Base-by-base conservation (phyloP, 2,329 filamentous ascomycete species). In the Elsinoe batatas region DNA sequence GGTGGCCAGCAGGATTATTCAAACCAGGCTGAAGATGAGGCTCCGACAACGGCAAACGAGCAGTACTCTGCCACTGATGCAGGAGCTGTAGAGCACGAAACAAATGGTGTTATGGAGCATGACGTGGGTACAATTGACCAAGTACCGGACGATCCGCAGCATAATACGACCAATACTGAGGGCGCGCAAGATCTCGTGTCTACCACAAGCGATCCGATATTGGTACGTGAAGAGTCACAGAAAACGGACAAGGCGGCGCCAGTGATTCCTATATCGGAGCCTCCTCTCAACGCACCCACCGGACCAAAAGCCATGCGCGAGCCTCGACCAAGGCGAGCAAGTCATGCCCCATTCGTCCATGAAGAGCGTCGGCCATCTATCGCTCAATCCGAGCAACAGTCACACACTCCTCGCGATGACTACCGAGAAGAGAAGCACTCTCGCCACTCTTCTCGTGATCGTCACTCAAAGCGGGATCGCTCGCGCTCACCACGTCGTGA, bases 291-390 rank as follows among this genome's bases (percentile, higher is more conserved):
- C 72, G 93, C 93, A 26, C 93, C 93, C 26, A 95, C 87, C 55
- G 93, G 91, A 8, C 93, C 93, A 47, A 91, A 93, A 71, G 93
- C 93, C 15, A 95, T 97, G 88, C 81, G 91, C 60, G 47, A 51
- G 12, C 32, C 26, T 13, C 47, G 47, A 11, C 32, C n/a, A 5
- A 36, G 47, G n/a, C 11, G 47, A n/a, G 33, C 13, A n/a, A 51
- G 47, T 35, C 32, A n/a, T 26, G 26, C 26, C 36, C 33, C 26
- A 13, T 38, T 13, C 11, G 11, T 26, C 7, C 47, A 51, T 15
- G 47, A 44, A 15, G 18, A 30, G 8, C 37, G 37, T 43, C 51
- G 51, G 18, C 8, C 18, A 22, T 53, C 50, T n/a, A 53, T 26
- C 13, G 50, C 50, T 4, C 11, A 12, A 2, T 50, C 30, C n/a